Evolutionary conservation across 2,329 filamentous ascomycete species (phyloP).

Genomic region (Alternaria solani): DNA sequence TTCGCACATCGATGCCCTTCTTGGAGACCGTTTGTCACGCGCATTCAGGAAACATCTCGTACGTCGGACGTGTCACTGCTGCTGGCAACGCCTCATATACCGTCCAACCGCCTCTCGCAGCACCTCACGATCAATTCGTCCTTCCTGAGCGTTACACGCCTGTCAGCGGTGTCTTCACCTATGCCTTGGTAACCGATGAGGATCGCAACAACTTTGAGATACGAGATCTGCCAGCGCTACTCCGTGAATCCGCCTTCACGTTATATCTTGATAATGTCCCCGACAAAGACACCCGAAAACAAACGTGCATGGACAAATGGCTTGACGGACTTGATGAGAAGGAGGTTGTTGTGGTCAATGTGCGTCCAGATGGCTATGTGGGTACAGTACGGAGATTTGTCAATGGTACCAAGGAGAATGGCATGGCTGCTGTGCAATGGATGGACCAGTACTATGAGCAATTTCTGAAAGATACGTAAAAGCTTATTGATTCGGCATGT

Average conservation of each 20-base stretch:
- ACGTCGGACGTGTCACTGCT: constrained; percentile 67
- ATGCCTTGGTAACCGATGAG: constrained; percentile 69
- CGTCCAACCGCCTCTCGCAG: constrained; percentile 63
- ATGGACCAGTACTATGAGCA: constrained; percentile 61
- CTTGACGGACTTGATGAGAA: constrained; percentile 65
- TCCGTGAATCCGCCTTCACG: constrained; percentile 74
- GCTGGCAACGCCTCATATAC: constrained; percentile 70
- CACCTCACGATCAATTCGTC: constrained; percentile 70
- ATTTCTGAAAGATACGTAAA: constrained; percentile 51
- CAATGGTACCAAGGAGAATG: constrained; percentile 39
- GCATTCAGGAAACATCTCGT: constrained; percentile 61
- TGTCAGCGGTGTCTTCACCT: constrained; percentile 74
- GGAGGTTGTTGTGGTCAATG: constrained; percentile 71
- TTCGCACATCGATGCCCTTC: constrained; percentile 64
- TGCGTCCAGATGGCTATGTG: constrained; percentile 78
- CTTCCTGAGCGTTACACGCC: constrained; percentile 73
- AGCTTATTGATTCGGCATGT: neutral
- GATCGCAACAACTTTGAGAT: constrained; percentile 71
- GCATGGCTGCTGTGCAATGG: constrained; percentile 53
- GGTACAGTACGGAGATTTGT: constrained; percentile 64
- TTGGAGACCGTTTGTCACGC: constrained; percentile 66
- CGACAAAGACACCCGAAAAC: constrained; percentile 61
- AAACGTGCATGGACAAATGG: constrained; percentile 72
- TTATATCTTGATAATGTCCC: constrained; percentile 74
- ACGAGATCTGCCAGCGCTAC: constrained; percentile 66